Conservation (phyloP, 106 monocot species). For the Amphibolis antarctica region DNA sequence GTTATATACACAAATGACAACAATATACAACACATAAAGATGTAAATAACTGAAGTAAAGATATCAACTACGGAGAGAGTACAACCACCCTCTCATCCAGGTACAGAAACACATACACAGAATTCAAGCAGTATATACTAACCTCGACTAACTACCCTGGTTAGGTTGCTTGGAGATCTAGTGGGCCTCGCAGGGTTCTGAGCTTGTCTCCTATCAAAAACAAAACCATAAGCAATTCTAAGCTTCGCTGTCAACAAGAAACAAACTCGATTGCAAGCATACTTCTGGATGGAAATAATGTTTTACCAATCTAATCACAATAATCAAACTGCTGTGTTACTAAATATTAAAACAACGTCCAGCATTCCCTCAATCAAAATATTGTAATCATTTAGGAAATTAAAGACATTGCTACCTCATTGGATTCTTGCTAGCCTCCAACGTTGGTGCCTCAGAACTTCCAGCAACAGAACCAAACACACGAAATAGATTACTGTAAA, state of each 20-base stretch:
- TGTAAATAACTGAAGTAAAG: background rate
- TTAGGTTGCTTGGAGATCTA: slow-evolving; percentile 14
- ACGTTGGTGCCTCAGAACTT: slow-evolving; percentile 63
- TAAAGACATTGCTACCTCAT: slow-evolving; percentile 42
- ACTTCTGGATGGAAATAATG: no score
- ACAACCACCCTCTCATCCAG: background rate
- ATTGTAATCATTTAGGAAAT: slow-evolving; percentile 13
- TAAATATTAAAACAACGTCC: background rate
- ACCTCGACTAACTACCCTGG: slow-evolving; percentile 21
- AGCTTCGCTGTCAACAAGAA: background rate
- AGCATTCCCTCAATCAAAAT: background rate
- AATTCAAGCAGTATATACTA: background rate
- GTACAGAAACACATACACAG: background rate
- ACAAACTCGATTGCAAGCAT: background rate
- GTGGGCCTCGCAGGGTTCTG: slow-evolving; percentile 10
- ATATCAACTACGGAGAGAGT: no score
- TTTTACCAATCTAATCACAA: no score
- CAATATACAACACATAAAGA: background rate
- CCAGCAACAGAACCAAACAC: slow-evolving; percentile 83
- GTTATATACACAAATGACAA: background rate
- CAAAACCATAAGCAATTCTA: background rate
- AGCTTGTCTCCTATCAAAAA: slow-evolving; percentile 16
- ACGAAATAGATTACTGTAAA: slow-evolving; percentile 72
- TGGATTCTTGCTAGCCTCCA: slow-evolving; percentile 88
- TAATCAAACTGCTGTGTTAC: background rate